Evolutionary conservation across 108 stramenopile genomes (phyloP).

Genomic region (Fragilariopsis cylindrus): DNA sequence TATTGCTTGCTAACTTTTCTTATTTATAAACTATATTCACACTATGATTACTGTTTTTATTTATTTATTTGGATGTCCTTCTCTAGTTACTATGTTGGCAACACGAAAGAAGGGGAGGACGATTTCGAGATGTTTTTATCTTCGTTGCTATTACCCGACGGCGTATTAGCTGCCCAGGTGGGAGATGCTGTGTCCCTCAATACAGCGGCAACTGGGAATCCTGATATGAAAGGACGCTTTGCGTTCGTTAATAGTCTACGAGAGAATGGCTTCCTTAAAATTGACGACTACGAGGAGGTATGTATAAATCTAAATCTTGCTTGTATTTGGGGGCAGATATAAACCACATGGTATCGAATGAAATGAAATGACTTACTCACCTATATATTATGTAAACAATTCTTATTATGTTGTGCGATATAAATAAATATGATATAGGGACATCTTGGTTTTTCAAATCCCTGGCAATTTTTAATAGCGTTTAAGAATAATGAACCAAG

Average conservation of each 20-base stretch:
- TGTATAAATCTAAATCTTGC: neutral
- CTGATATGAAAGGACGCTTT: conserved; percentile 7
- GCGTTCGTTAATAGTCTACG: conserved; percentile 3
- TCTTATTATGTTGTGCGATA: no score
- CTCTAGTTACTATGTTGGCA: conserved; percentile 11
- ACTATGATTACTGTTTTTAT: neutral
- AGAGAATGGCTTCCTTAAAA: neutral
- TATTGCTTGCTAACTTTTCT: neutral
- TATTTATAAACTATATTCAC: neutral
- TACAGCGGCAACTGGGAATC: neutral
- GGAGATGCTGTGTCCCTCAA: conserved; percentile 34
- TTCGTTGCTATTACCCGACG: conserved; percentile 29
- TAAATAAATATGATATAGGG: conserved; percentile 10
- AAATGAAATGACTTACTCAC: no score
- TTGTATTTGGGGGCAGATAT: no score
- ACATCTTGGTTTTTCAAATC: conserved; percentile 53
- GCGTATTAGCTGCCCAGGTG: conserved; percentile 47
- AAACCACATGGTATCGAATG: no score
- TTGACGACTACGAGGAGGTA: conserved; percentile 19
- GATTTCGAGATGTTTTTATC: conserved; percentile 11
- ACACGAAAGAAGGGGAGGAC: conserved; percentile 33
- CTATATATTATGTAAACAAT: no score
- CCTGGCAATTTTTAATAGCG: conserved; percentile 65
- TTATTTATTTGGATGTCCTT: neutral
- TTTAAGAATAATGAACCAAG: conserved; percentile 47